A percentile compares a stretch with the other conserved stretches of the same genome.
phyloP scores from a whole-genome alignment of 306 rosid genomes.

The Carpinus fangiana region DNA sequence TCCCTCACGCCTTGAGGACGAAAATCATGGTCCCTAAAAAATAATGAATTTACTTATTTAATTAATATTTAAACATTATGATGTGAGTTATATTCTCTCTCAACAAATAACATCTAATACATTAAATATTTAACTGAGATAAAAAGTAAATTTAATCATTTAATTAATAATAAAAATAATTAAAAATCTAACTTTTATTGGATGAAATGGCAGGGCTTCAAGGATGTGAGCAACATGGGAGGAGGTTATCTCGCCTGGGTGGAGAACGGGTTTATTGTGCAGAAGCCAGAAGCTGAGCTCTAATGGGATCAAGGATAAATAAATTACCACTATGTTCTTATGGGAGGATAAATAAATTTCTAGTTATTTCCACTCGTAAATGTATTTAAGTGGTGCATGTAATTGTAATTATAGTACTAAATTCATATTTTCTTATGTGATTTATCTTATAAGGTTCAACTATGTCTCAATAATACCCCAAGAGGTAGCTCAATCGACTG shows the following conservation, averaged over 20 bases:
- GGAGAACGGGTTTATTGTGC: constrained; percentile 47
- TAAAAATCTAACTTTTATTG: constrained; percentile 4
- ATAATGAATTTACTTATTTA: background rate
- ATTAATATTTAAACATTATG: background rate
- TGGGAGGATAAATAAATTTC: background rate
- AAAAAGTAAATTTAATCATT: too few species aligned
- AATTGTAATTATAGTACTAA: background rate
- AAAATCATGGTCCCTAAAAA: too few species aligned
- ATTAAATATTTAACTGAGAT: too few species aligned
- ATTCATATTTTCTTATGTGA: too few species aligned
- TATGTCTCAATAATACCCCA: too few species aligned
- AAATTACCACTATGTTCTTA: background rate
- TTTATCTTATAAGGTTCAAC: too few species aligned
- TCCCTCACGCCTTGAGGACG: too few species aligned
- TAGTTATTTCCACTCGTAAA: background rate
- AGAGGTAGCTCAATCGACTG: too few species aligned
- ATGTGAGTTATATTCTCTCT: too few species aligned
- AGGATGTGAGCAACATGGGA: constrained; percentile 69
- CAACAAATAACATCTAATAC: too few species aligned
- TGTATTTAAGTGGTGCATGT: background rate
- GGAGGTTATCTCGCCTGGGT: constrained; percentile 80
- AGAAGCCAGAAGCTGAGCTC: background rate
- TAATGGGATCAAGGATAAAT: background rate
- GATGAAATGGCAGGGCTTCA: constrained; percentile 60
- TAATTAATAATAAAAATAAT: background rate